Percentiles rank a stretch among this genome's conserved stretches.
phyloP scores from a whole-genome alignment of 2,329 filamentous ascomycete species.

The Ustulina deusta region DNA sequence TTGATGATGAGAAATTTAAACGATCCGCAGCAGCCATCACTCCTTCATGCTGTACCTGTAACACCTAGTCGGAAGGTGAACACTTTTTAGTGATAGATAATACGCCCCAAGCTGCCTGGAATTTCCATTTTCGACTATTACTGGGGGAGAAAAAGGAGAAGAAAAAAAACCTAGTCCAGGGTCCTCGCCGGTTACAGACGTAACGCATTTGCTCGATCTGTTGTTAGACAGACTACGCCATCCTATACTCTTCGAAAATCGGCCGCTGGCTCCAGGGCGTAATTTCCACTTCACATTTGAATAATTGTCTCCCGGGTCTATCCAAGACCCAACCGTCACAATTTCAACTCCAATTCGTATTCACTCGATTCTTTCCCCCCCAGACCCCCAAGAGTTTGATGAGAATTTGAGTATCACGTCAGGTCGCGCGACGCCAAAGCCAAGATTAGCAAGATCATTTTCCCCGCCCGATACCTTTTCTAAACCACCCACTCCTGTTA shows the following conservation, averaged over 20 bases:
- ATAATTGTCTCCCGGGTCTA: slow-evolving; percentile 49
- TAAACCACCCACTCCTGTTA: slow-evolving; percentile 46
- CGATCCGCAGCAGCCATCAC: slow-evolving; percentile 2
- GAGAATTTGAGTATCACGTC: slow-evolving; percentile 51
- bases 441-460: slow-evolving; percentile 53
- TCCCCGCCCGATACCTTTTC: slow-evolving; percentile 48
- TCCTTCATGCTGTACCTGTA: slow-evolving; percentile 23
- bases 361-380: slow-evolving; percentile 63
- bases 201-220: slow-evolving; percentile 7
- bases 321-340: slow-evolving; percentile 59
- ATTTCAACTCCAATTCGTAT: slow-evolving; percentile 65
- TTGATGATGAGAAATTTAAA: not conserved
- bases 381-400: slow-evolving; percentile 57
- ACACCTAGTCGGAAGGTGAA: slow-evolving; percentile 21
- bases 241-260: slow-evolving; percentile 35
- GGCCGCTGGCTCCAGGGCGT: slow-evolving; percentile 32
- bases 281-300: slow-evolving; percentile 38
- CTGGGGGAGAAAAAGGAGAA: too few relatives aligned
- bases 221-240: slow-evolving; percentile 31
- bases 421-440: slow-evolving; percentile 52
- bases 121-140: slow-evolving; percentile 13
- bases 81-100: slow-evolving; percentile 10
- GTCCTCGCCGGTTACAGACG: not conserved
- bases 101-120: slow-evolving; percentile 16
- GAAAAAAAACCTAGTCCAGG: not conserved